Evolutionary conservation across 352 stramenopile species (phyloP).

Genomic region (Phytophthora syringae): DNA sequence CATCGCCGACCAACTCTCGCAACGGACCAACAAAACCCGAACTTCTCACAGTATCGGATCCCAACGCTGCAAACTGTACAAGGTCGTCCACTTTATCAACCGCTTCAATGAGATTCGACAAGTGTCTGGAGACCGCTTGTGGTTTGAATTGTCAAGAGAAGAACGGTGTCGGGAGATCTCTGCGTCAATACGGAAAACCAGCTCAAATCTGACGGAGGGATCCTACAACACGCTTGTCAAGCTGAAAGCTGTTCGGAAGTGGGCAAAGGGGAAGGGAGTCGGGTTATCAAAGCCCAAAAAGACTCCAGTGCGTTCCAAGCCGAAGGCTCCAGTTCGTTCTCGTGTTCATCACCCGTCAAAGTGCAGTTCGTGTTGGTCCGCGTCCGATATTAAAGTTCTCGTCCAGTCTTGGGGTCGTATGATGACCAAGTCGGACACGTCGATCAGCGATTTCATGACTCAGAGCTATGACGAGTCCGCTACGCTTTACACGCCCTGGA

Average conservation of each 20-base stretch:
- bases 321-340: background rate
- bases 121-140: background rate
- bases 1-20: conserved; percentile 5
- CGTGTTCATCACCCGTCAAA: background rate
- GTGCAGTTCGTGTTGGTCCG: conserved; percentile 21
- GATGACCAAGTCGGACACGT: conserved; percentile 11
- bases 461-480: conserved; percentile 13
- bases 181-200: background rate
- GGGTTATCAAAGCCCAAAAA: too few relatives aligned
- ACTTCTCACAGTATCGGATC: background rate
- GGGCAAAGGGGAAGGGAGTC: too few relatives aligned
- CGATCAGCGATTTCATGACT: conserved; percentile 2
- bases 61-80: conserved; percentile 18
- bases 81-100: conserved; percentile 15
- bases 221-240: conserved; percentile 18
- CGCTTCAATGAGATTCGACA: conserved; percentile 22
- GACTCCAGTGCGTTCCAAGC: too few relatives aligned
- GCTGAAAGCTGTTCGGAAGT: conserved; percentile 19
- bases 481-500: conserved; percentile 18
- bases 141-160: conserved; percentile 23
- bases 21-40: background rate
- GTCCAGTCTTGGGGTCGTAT: conserved; percentile 19
- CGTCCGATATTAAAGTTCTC: conserved; percentile 8
- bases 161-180: conserved; percentile 9
- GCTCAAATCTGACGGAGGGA: conserved; percentile 4